Evolutionary conservation across 23 red algal species (phyloP), one percentile per base, ranked within the genome.

Genomic region (Pyropia haitanensis): DNA sequence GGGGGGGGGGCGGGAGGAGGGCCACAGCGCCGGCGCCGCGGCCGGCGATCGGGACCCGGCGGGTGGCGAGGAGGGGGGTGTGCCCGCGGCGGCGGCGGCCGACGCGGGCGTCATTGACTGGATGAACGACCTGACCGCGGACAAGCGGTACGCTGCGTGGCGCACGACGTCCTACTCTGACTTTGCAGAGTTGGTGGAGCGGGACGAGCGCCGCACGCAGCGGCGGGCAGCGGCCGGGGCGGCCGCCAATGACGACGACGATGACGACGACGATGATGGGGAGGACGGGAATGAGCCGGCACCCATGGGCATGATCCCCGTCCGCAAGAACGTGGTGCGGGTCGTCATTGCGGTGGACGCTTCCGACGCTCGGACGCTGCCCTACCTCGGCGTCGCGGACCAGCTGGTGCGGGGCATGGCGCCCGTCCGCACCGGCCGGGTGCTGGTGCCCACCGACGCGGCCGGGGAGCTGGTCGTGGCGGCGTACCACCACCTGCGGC

Each of bases 311-410:
- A 55, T 19, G 71, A 65, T n/a, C 63, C 54, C 26, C 60, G 64
- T 4, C 61, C 78, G 27, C 64, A 70, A 34, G 1, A 58, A 58
- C 55, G 15, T 58, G 1, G 52, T 91, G 9, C 77, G 73, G 21
- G 46, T 91, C 14, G 21, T 64, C n/a, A 56, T 91, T 18, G 29
- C 71, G 16, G 22, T 82, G 24, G 87, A 91, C 67, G 65, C 76
- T 34, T 68, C 73, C 12, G 76, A 81, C 34, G 20, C 21, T 21
- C 55, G 73, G 60, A 76, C 81, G 26, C 46, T 81, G 49, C 46
- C 52, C 1, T 80, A 73, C 60, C 0, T 79, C 16, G 53, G 59
- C 27, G 27, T 82, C 10, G 59, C 73, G 20, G 56, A 77, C 23
- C 74, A 77, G 53, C 33, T 91, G 48, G 72, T 91, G 52, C 78